phyloP scores from a whole-genome alignment of 306 rosid species.

The Cicer chorassanicum region DNA sequence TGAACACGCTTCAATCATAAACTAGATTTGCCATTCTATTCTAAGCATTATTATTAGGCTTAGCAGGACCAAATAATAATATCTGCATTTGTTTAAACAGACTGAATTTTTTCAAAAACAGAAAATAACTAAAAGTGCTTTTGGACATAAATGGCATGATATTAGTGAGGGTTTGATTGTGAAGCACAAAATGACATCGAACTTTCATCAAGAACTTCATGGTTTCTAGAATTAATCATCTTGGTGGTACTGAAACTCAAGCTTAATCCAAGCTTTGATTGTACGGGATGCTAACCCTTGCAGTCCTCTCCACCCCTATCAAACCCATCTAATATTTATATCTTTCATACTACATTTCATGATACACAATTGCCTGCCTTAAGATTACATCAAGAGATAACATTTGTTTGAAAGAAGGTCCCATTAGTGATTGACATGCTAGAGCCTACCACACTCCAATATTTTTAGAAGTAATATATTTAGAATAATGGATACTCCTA shows the following conservation, averaged over 20 bases:
- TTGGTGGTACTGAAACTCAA: constrained; percentile 20
- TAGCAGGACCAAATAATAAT: constrained; percentile 38
- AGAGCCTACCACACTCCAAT: not conserved
- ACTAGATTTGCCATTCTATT: constrained; percentile 15
- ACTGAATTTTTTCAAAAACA: not conserved
- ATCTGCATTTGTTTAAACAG: constrained; percentile 12
- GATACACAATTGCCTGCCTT: constrained; percentile 13
- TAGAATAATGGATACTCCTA: not conserved
- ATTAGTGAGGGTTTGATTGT: not conserved
- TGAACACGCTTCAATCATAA: constrained; percentile 30
- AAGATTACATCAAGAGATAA: constrained; percentile 36
- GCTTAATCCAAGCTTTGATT: constrained; percentile 12
- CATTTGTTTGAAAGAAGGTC: not conserved
- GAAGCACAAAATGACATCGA: constrained; percentile 1
- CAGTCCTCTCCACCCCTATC: constrained; percentile 12
- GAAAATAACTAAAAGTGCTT: not conserved
- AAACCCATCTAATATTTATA: constrained; percentile 13
- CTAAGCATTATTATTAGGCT: constrained; percentile 11
- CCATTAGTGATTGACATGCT: not conserved
- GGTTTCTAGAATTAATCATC: not conserved
- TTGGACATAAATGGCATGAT: not conserved
- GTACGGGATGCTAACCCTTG: not conserved
- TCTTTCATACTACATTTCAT: constrained; percentile 9
- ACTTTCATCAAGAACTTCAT: constrained; percentile 23
- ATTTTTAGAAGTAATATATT: not conserved